A percentile compares a stretch with the other conserved stretches of the same genome.
These are phyloP conservation scores for Fusarium buxicola DNA, from an alignment of 2,329 filamentous ascomycete species.

Conservation along the genomic window DNA sequence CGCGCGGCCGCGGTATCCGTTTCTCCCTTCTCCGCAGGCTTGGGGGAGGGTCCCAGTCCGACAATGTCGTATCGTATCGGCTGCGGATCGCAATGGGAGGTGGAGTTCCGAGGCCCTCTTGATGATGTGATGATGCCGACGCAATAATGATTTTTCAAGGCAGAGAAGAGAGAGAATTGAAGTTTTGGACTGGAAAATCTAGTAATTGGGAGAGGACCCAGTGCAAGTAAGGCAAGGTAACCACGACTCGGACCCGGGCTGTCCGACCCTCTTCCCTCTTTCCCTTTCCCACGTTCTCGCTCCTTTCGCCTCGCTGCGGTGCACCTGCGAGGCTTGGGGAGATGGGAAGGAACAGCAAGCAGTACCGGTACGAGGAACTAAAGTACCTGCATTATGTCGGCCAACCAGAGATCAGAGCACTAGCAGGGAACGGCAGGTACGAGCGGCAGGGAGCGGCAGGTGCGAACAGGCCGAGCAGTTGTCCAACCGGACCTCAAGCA, in stretches of 20 bases:
- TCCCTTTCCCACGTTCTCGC: constrained; percentile 12
- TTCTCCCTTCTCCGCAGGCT: constrained; percentile 35
- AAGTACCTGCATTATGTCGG: constrained; percentile 19
- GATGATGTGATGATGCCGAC: constrained; percentile 35
- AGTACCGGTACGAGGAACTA: constrained; percentile 24
- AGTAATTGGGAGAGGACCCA: not conserved
- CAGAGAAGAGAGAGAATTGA: not conserved
- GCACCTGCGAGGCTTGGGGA: constrained; percentile 7
- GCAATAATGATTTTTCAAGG: not conserved
- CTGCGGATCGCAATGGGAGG: constrained; percentile 37
- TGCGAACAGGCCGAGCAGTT: constrained; percentile 12
- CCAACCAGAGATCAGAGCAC: constrained; percentile 17
- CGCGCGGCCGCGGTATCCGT: constrained; percentile 31
- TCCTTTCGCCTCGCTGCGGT: constrained; percentile 20
- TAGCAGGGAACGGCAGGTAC: constrained; percentile 20
- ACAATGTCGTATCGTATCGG: constrained; percentile 42
- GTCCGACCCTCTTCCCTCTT: constrained; percentile 9
- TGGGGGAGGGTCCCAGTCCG: constrained; percentile 30
- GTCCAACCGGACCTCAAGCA: constrained; percentile 20
- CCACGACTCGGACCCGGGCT: not conserved
- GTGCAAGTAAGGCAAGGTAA: constrained; percentile 8
- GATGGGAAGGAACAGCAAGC: constrained; percentile 23
- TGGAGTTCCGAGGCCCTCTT: constrained; percentile 30
- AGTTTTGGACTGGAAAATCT: not conserved
- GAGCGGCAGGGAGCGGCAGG: constrained; percentile 22